Evolutionary conservation across 1,284 basidiomycete species (phyloP).

Genomic region (Ganoderma lucidum): DNA sequence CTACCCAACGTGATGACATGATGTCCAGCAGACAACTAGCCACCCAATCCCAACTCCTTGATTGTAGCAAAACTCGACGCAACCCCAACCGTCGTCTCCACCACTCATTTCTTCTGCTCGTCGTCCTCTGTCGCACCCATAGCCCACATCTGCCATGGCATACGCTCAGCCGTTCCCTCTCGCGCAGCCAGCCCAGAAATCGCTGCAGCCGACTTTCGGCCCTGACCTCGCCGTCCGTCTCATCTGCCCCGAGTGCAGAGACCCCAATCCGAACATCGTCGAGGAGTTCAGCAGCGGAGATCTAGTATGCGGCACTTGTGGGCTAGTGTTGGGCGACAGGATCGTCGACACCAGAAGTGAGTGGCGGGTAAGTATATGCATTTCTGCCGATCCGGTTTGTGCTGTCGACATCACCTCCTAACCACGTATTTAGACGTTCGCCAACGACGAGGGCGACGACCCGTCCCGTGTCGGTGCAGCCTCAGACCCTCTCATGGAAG

Average conservation of each 20-base stretch:
- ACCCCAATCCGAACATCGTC: slow-evolving; percentile 92
- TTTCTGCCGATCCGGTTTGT: not conserved
- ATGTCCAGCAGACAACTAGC: slow-evolving; percentile 20
- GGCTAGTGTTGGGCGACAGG: slow-evolving; percentile 93
- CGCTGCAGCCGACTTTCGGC: slow-evolving; percentile 67
- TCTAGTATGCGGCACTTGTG: slow-evolving; percentile 96
- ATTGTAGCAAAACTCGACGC: not conserved
- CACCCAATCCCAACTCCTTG: not conserved
- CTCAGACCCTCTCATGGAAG: slow-evolving; percentile 92
- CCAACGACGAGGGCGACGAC: slow-evolving; percentile 99
- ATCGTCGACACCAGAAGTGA: slow-evolving; percentile 98
- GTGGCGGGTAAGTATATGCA: slow-evolving; percentile 81
- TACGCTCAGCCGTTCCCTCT: slow-evolving; percentile 78
- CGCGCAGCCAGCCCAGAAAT: slow-evolving; percentile 56
- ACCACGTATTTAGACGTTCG: slow-evolving; percentile 82
- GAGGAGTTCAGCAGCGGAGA: slow-evolving; percentile 99
- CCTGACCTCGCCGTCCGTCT: slow-evolving; percentile 90
- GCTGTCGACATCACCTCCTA: slow-evolving; percentile 20
- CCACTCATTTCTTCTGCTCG: slow-evolving; percentile 23
- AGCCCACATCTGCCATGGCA: slow-evolving; percentile 50
- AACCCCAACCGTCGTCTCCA: not conserved
- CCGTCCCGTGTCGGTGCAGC: slow-evolving; percentile 99
- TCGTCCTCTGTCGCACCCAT: slow-evolving; percentile 27
- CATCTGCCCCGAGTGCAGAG: slow-evolving; percentile 94
- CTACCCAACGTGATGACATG: slow-evolving; percentile 12